phyloP scores from a whole-genome alignment of 1,284 basidiomycete genomes.

The Ceratobasidium theobromae region DNA sequence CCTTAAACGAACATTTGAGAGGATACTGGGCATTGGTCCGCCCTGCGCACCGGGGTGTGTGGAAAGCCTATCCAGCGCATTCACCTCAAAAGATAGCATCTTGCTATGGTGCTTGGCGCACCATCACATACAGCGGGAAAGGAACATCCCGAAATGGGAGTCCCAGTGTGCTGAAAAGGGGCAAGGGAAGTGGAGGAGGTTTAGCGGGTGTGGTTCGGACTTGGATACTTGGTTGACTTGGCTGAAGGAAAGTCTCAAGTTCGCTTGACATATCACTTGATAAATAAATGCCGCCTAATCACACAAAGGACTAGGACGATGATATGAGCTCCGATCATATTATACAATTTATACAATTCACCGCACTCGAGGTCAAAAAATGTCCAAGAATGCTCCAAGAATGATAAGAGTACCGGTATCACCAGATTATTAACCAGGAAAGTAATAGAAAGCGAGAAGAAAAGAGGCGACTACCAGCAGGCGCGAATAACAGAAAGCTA shows the following conservation, averaged over 20 bases:
- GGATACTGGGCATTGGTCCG: not conserved
- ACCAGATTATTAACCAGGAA: not conserved
- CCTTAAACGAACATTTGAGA: not conserved
- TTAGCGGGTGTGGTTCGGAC: slow-evolving; percentile 8
- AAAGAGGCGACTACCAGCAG: slow-evolving; percentile 3
- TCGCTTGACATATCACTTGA: not conserved
- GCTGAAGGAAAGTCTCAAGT: slow-evolving; percentile 6
- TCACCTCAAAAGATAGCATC: not conserved
- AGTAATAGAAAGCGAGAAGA: not conserved
- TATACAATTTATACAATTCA: slow-evolving; percentile 4
- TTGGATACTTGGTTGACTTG: slow-evolving; percentile 9
- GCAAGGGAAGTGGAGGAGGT: slow-evolving; percentile 12
- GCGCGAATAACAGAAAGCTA: no score
- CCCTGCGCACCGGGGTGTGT: slow-evolving; percentile 14
- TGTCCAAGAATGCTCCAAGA: not conserved
- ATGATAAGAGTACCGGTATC: not conserved
- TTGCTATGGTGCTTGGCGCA: not conserved
- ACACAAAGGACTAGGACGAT: no score
- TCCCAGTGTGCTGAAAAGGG: slow-evolving; percentile 15
- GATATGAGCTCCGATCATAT: not conserved
- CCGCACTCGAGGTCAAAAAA: not conserved
- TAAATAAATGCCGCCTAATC: not conserved
- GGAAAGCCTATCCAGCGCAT: not conserved
- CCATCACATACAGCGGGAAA: not conserved
- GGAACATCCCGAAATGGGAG: slow-evolving; percentile 8